Evolutionary conservation across 169 alveolate genomes (phyloP).

Genomic region (Eimeria falciformis): DNA sequence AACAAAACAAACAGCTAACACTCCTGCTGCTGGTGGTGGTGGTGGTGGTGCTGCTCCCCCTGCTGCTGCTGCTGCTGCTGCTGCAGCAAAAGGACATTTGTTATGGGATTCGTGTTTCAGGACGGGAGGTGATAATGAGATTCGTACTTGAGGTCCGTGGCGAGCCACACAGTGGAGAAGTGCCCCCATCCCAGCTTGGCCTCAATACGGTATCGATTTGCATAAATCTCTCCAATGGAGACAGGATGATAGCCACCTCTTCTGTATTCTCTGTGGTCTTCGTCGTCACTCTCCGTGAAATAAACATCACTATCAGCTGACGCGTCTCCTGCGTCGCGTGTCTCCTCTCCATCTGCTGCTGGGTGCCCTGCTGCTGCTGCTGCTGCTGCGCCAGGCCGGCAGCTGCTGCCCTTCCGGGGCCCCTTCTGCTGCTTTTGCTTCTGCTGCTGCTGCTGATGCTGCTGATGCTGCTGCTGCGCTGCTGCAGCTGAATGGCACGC

Average conservation of each 20-base stretch:
- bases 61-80: background rate
- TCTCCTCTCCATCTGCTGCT: conserved; percentile 39
- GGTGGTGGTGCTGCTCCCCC: background rate
- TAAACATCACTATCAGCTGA: conserved; percentile 75
- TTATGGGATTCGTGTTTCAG: too few relatives aligned
- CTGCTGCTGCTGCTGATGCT: conserved; percentile 52
- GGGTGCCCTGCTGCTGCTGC: background rate
- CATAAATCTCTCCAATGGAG: conserved; percentile 89
- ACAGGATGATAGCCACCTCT: conserved; percentile 83
- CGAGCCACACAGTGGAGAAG: conserved; percentile 99
- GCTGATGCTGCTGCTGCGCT: conserved; percentile 44
- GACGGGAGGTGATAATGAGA: background rate
- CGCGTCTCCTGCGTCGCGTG: conserved; percentile 28
- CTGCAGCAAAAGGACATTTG: too few relatives aligned
- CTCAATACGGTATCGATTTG: conserved; percentile 95
- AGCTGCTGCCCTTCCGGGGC: conserved; percentile 20
- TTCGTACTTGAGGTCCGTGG: conserved; percentile 89
- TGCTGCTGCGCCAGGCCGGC: conserved; percentile 22
- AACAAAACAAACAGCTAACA: background rate
- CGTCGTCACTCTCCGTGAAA: conserved; percentile 81
- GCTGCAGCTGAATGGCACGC: too few relatives aligned
- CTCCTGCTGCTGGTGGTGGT: background rate
- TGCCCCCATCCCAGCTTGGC: conserved; percentile 99
- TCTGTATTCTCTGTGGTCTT: conserved; percentile 78
- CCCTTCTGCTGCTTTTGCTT: conserved; percentile 12